These are phyloP conservation scores for Marasmius oreades DNA, from an alignment of 1,284 basidiomycete genomes.

Conservation along the genomic window DNA sequence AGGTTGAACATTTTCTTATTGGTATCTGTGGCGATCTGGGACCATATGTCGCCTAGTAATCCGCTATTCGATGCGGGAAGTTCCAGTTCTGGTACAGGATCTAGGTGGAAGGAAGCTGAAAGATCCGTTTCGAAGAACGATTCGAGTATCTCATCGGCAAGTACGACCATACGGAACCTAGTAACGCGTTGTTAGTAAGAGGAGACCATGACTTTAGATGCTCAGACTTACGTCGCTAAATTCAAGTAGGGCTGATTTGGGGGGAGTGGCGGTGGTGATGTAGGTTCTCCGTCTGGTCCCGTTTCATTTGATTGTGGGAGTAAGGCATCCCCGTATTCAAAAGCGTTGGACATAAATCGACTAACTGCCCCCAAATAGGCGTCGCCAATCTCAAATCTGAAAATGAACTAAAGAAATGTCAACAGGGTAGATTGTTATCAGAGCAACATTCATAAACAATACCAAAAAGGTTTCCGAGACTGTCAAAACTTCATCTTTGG, in stretches of 20 bases:
- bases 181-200: slow-evolving; percentile 9
- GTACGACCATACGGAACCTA: slow-evolving; percentile 96
- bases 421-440: neutral
- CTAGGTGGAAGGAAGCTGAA: slow-evolving; percentile 82
- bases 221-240: slow-evolving; percentile 62
- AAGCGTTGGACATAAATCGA: slow-evolving; percentile 95
- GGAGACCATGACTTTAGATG: slow-evolving; percentile 1
- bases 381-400: slow-evolving; percentile 96
- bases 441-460: slow-evolving; percentile 25
- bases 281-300: slow-evolving; percentile 37
- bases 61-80: slow-evolving; percentile 55
- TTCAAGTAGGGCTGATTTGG: slow-evolving; percentile 87
- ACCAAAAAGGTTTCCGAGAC: slow-evolving; percentile 93
- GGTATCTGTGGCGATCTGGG: slow-evolving; percentile 82
- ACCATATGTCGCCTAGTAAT: slow-evolving; percentile 83
- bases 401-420: slow-evolving; percentile 73
- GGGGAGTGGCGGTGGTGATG: slow-evolving; percentile 44
- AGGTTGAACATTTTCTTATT: slow-evolving; percentile 85
- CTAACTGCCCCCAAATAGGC: slow-evolving; percentile 94
- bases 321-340: slow-evolving; percentile 91
- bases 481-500: slow-evolving; percentile 95
- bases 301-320: slow-evolving; percentile 47
- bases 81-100: slow-evolving; percentile 66
- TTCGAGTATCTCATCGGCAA: slow-evolving; percentile 92
- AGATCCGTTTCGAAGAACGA: slow-evolving; percentile 93